phyloP scores from a whole-genome alignment of 1,284 basidiomycete genomes.

The Paramarasmius palmivorus region DNA sequence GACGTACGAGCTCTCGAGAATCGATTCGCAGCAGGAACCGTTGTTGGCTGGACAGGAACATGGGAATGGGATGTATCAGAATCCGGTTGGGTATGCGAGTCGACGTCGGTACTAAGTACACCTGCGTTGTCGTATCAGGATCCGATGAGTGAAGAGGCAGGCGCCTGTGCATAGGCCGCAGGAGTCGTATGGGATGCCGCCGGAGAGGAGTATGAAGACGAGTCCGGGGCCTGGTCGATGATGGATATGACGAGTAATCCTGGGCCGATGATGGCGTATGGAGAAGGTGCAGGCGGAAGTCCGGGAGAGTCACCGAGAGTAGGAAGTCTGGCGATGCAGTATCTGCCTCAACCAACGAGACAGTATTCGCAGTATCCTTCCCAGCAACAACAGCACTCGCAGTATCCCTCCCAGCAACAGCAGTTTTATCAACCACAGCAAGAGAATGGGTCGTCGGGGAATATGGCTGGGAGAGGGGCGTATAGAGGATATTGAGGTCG shows the following conservation, averaged over 20 bases:
- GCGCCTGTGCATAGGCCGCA: no score
- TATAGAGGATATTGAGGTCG: conserved; percentile 32
- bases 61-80: no score
- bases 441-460: conserved; percentile 21
- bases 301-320: not conserved
- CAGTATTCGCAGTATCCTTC: conserved; percentile 7
- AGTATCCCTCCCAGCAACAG: conserved; percentile 22
- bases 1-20: no score
- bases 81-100: no score
- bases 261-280: not conserved
- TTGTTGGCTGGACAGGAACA: no score
- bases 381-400: conserved; percentile 2
- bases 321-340: conserved; percentile 11
- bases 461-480: conserved; percentile 48
- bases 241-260: not conserved
- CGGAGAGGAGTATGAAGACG: no score
- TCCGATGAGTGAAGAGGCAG: conserved; percentile 40
- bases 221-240: not conserved
- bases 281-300: not conserved
- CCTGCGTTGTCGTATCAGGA: no score
- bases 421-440: conserved; percentile 25
- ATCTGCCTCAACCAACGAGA: no score
- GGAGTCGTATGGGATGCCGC: no score
- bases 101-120: no score
- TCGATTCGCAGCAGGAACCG: no score